Conservation (phyloP, 345 rosid genomes). For the Euphorbia peplus region DNA sequence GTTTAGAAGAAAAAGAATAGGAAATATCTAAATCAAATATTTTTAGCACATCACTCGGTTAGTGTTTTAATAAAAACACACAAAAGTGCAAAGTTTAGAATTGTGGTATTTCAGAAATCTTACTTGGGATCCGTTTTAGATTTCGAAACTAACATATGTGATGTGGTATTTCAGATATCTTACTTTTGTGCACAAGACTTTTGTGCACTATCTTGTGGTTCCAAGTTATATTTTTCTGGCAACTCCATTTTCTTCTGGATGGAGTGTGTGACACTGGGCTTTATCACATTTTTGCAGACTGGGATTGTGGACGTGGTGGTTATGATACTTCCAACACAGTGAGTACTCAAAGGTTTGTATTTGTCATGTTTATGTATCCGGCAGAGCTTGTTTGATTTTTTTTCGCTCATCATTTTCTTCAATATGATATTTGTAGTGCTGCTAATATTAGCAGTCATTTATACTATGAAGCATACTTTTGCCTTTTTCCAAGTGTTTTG, state of each 20-base stretch:
- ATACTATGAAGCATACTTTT: neutral
- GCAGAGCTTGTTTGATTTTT: slow-evolving; percentile 4
- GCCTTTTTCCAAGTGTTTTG: neutral
- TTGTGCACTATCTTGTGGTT: neutral
- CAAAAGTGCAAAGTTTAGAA: too few species aligned
- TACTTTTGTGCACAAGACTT: too few species aligned
- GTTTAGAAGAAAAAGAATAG: too few species aligned
- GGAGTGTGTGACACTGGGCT: neutral
- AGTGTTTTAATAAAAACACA: too few species aligned
- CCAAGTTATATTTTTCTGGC: neutral
- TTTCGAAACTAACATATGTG: neutral
- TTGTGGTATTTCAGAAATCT: too few species aligned
- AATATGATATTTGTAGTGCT: neutral
- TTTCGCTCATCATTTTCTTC: neutral
- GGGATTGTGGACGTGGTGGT: slow-evolving; percentile 79
- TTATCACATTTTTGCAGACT: slow-evolving; percentile 45
- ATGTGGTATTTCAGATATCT: neutral
- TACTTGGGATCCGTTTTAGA: neutral
- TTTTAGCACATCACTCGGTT: too few species aligned
- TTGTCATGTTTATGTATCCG: slow-evolving; percentile 18
- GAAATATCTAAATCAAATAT: too few species aligned
- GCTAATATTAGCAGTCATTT: neutral
- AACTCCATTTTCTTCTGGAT: neutral
- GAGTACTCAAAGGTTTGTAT: slow-evolving; percentile 56
- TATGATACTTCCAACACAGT: slow-evolving; percentile 50